Conservation (phyloP, 352 stramenopile genomes). For the Globisporangium cylindrosporum region DNA sequence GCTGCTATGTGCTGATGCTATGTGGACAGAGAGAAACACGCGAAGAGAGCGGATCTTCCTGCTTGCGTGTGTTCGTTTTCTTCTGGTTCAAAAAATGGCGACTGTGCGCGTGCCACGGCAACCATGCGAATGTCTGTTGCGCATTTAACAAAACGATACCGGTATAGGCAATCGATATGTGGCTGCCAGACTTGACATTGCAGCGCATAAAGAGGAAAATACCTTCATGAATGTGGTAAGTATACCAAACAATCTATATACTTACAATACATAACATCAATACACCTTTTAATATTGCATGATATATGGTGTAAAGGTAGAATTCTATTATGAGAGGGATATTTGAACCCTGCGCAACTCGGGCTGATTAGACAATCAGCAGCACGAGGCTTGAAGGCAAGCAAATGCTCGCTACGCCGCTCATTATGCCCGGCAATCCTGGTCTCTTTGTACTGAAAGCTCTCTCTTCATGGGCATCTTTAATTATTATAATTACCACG, state of each 20-base stretch:
- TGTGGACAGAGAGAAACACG: background rate
- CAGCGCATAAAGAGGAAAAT: background rate
- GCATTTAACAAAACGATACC: constrained; percentile 1
- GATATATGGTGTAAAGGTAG: background rate
- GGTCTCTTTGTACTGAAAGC: background rate
- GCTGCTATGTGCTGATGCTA: background rate
- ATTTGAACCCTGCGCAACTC: background rate
- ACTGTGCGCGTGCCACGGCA: background rate
- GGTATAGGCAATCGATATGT: background rate
- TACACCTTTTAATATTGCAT: background rate
- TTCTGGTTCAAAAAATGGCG: background rate
- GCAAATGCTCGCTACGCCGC: background rate
- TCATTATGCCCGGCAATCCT: background rate
- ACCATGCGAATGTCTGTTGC: background rate
- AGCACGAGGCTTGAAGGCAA: background rate
- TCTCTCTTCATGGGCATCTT: background rate
- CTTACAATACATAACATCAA: background rate
- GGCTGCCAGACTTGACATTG: background rate
- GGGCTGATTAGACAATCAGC: background rate
- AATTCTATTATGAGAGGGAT: background rate
- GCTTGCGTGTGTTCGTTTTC: background rate
- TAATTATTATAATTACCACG: constrained; percentile 9
- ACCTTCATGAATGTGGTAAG: background rate
- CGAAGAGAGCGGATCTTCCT: background rate
- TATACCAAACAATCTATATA: background rate